phyloP scores from a whole-genome alignment of 352 stramenopile species.

The Phytophthora cryptogea region DNA sequence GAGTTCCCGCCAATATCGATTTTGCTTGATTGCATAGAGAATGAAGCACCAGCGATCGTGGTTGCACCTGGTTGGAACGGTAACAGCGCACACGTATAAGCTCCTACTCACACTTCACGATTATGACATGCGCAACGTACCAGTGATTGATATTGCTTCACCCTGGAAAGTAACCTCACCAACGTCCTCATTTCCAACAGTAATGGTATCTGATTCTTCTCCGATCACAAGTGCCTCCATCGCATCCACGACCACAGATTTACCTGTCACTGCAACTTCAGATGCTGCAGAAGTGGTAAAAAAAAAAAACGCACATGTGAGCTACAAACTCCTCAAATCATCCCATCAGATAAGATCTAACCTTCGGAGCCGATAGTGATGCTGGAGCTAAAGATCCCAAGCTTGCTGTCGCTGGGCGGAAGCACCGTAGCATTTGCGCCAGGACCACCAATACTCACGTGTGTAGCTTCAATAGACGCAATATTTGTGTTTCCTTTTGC shows the following conservation, averaged over 20 bases:
- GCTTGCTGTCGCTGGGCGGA: slow-evolving; percentile 17
- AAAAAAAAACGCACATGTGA: slow-evolving; percentile 13
- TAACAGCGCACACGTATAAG: slow-evolving; percentile 1
- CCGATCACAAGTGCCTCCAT: slow-evolving; percentile 27
- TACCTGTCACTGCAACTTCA: slow-evolving; percentile 30
- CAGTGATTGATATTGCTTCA: slow-evolving; percentile 24
- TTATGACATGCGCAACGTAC: slow-evolving; percentile 15
- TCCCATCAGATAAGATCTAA: slow-evolving; percentile 11
- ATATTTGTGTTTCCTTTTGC: slow-evolving; percentile 30
- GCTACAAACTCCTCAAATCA: slow-evolving; percentile 7
- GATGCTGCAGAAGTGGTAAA: slow-evolving; percentile 28
- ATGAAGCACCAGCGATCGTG: slow-evolving; percentile 25
- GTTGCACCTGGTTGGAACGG: slow-evolving; percentile 24
- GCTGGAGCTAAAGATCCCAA: slow-evolving; percentile 36
- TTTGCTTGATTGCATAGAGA: slow-evolving; percentile 32
- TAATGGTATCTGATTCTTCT: slow-evolving; percentile 21
- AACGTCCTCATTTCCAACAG: slow-evolving; percentile 27
- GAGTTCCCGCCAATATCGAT: slow-evolving; percentile 40
- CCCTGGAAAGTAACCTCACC: slow-evolving; percentile 24
- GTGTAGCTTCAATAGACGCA: slow-evolving; percentile 34
- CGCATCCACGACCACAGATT: slow-evolving; percentile 28
- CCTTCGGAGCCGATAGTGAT: slow-evolving; percentile 43
- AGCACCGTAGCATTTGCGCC: slow-evolving; percentile 32
- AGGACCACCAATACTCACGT: slow-evolving; percentile 37
- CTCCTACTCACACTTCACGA: not conserved